Percentiles rank a stretch among this genome's conserved stretches.
Evolutionary conservation across 768 basidiomycete species (phyloP).

Genomic region (Coprinopsis cinerea): DNA sequence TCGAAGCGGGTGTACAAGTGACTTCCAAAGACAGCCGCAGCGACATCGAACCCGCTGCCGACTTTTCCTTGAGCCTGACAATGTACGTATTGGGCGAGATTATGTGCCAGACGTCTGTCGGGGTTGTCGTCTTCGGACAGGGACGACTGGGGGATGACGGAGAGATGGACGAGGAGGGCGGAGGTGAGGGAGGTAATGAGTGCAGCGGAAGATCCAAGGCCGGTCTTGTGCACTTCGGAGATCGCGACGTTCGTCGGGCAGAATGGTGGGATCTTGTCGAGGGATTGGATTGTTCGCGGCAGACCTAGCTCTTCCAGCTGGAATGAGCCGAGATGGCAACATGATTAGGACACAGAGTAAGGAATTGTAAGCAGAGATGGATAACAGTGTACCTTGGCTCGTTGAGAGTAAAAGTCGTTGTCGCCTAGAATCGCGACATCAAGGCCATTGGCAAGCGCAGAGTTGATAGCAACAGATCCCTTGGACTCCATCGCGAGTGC

Average conservation of each 20-base stretch:
- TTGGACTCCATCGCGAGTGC: conserved; percentile 58
- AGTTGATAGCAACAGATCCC: conserved; percentile 35
- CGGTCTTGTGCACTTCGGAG: conserved; percentile 92
- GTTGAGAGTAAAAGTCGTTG: conserved; percentile 98
- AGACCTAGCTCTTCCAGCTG: conserved; percentile 63
- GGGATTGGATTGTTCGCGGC: conserved; percentile 56
- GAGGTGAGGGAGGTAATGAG: conserved; percentile 93
- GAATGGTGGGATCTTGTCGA: conserved; percentile 74
- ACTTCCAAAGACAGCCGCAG: conserved; percentile 90
- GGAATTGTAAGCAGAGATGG: not conserved
- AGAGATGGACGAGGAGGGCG: conserved; percentile 73
- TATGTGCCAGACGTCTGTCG: conserved; percentile 71
- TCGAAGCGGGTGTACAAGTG: conserved; percentile 89
- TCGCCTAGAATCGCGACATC: conserved; percentile 84
- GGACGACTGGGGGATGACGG: conserved; percentile 47
- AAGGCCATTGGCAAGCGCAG: conserved; percentile 47
- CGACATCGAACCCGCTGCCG: conserved; percentile 95
- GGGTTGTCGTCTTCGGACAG: conserved; percentile 38
- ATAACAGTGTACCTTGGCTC: conserved; percentile 58
- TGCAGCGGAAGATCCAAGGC: conserved; percentile 94
- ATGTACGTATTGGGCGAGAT: conserved; percentile 90
- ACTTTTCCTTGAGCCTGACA: conserved; percentile 98
- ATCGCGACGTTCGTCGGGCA: conserved; percentile 61
- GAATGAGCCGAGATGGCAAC: conserved; percentile 2
- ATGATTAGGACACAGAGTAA: conserved; percentile 4